Evolutionary conservation across 805 yeast genomes (phyloP), one percentile per base, ranked within the genome.

Genomic region (Pichia deserticola): DNA sequence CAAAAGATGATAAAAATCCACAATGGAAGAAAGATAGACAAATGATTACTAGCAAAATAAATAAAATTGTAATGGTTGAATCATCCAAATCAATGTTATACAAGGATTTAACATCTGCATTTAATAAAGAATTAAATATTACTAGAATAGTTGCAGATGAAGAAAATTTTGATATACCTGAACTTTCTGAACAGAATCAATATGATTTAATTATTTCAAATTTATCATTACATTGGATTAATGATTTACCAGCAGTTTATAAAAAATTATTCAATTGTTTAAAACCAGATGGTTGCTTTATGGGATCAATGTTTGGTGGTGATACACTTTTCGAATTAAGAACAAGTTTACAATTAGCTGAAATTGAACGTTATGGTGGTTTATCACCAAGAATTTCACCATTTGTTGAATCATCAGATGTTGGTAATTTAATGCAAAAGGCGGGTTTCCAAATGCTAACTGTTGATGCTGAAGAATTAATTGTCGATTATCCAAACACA

Each of bases 261-360:
- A 63, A 66, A 15, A 73, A 77, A 51, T 74, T 87, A 56, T 78
- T 81, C 60, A 60, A 67, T 5, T 73, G 85, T 29, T 69, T 88
- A 36, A 78, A 78, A 52, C 92, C 92, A 2, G 95, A 88, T 63
- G 92, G 95, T 2, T 71, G 89, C 60, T 85, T 88, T 56, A 74
- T 88, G 73, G 95, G 86, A 2, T 77, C 89, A 27, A 76, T 88
- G 75, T 77, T 86, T 56, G 93, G 92, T 25, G 92, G 90, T 10
- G 96, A 88, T 60, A 84, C 95, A 1, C 65, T 88, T n/a, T 88
- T 80, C 59, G 96, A 88, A 63, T 72, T 88, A 52, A 74, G 96
- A 44, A 84, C 95, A 0, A 72, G 89, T 3, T 68, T 88, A 42
- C 96, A 88, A 64, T 68, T 88, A 50, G 95, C 95, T 0, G 96